phyloP scores from a whole-genome alignment of 2,329 filamentous ascomycete genomes.

The Aureobasidium vineae region DNA sequence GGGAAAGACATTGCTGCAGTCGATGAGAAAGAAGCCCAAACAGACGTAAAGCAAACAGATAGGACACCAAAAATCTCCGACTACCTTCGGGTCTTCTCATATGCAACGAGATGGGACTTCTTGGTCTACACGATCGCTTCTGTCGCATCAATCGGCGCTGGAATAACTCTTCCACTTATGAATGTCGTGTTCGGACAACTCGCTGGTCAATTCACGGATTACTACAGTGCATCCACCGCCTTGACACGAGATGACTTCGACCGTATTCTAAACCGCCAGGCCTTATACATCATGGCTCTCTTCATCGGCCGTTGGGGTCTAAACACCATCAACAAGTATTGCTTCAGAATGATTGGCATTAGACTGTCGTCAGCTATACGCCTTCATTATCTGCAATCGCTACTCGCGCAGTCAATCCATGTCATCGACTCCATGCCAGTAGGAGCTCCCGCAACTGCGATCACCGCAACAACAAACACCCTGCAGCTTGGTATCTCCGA shows the following conservation, averaged over 20 bases:
- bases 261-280: conserved; percentile 52
- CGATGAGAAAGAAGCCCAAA: background rate
- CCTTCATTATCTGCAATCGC: conserved; percentile 58
- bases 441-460: conserved; percentile 62
- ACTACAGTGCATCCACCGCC: conserved; percentile 47
- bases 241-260: conserved; percentile 35
- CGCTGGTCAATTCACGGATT: conserved; percentile 59
- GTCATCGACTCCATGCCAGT: conserved; percentile 63
- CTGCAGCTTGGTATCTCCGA: conserved; percentile 68
- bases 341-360: conserved; percentile 63
- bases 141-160: conserved; percentile 51
- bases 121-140: conserved; percentile 6
- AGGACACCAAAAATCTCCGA: background rate
- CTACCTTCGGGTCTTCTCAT: conserved; percentile 11
- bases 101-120: conserved; percentile 7
- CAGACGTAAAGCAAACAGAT: background rate
- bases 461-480: conserved; percentile 64
- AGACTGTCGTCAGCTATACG: conserved; percentile 62
- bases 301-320: conserved; percentile 61
- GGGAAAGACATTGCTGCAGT: background rate
- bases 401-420: conserved; percentile 61
- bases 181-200: conserved; percentile 64
- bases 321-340: conserved; percentile 63
- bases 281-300: conserved; percentile 61
- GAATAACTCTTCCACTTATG: conserved; percentile 62